Evolutionary conservation across 2,329 filamentous ascomycete species (phyloP).

Genomic region (Arachnomyces sp.): DNA sequence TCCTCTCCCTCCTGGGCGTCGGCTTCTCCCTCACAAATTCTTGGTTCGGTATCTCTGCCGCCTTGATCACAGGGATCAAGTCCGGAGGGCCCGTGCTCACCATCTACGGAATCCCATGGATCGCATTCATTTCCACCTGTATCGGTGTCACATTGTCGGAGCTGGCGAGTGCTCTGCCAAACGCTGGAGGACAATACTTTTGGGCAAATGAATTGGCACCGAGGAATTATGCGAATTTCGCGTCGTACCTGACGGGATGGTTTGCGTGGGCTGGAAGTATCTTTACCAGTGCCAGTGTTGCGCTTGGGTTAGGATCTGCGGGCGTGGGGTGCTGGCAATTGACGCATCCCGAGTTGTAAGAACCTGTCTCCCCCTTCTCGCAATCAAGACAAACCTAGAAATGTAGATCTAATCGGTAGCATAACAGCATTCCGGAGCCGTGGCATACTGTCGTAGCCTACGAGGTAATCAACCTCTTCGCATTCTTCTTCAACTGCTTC

Average conservation of each 20-base stretch:
- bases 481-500: constrained; percentile 43
- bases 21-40: constrained; percentile 47
- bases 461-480: constrained; percentile 41
- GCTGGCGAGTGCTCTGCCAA: constrained; percentile 43
- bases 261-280: constrained; percentile 49
- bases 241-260: constrained; percentile 44
- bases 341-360: constrained; percentile 46
- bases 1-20: constrained; percentile 44
- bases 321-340: constrained; percentile 47
- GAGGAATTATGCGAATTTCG: constrained; percentile 37
- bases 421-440: constrained; percentile 21
- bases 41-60: constrained; percentile 46
- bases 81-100: constrained; percentile 43
- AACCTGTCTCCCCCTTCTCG: constrained; percentile 4
- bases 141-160: constrained; percentile 42
- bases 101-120: constrained; percentile 44
- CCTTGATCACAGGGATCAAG: constrained; percentile 44
- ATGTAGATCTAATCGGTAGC: too few relatives aligned
- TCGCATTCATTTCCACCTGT: constrained; percentile 39
- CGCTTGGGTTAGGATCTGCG: constrained; percentile 42
- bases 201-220: constrained; percentile 45
- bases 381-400: background rate
- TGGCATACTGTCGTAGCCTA: constrained; percentile 39
- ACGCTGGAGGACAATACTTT: constrained; percentile 47
- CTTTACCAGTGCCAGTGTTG: constrained; percentile 48